phyloP scores from a whole-genome alignment of 768 basidiomycete species.

The Psilocybe subaeruginosa region DNA sequence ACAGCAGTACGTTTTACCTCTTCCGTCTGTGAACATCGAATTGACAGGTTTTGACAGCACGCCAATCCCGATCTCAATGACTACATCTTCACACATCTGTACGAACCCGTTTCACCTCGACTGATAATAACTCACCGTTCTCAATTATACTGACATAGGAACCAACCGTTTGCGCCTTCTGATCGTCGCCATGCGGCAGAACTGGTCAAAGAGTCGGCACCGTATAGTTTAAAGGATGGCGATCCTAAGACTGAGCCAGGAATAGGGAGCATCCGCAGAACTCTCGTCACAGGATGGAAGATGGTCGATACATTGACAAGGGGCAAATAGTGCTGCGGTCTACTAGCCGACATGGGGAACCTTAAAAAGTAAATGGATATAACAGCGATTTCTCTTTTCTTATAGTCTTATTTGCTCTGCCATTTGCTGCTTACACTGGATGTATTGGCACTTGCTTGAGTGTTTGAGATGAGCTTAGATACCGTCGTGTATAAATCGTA shows the following conservation, averaged over 20 bases:
- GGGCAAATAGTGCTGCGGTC: not conserved
- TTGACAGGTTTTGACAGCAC: conserved; percentile 39
- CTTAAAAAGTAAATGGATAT: not conserved
- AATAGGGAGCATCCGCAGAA: conserved; percentile 35
- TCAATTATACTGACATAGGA: conserved; percentile 32
- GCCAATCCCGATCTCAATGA: conserved; percentile 49
- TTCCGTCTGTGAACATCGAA: not conserved
- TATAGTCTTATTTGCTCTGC: not conserved
- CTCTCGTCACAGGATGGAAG: conserved; percentile 42
- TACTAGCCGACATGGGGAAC: not conserved
- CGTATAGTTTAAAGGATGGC: conserved; percentile 13
- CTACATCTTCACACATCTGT: conserved; percentile 54
- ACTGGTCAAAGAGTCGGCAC: conserved; percentile 38
- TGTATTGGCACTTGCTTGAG: not conserved
- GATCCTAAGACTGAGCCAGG: conserved; percentile 23
- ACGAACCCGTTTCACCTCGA: not conserved
- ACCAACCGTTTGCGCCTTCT: conserved; percentile 68
- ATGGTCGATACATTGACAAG: conserved; percentile 35
- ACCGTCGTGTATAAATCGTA: no score
- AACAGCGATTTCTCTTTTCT: not conserved
- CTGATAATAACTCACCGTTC: not conserved
- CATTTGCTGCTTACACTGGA: not conserved
- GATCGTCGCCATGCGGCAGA: conserved; percentile 58
- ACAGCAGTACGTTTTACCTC: conserved; percentile 51
- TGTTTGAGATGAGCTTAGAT: not conserved